Base-by-base conservation (phyloP, 352 stramenopile species). In the Lagenidium sp. region DNA sequence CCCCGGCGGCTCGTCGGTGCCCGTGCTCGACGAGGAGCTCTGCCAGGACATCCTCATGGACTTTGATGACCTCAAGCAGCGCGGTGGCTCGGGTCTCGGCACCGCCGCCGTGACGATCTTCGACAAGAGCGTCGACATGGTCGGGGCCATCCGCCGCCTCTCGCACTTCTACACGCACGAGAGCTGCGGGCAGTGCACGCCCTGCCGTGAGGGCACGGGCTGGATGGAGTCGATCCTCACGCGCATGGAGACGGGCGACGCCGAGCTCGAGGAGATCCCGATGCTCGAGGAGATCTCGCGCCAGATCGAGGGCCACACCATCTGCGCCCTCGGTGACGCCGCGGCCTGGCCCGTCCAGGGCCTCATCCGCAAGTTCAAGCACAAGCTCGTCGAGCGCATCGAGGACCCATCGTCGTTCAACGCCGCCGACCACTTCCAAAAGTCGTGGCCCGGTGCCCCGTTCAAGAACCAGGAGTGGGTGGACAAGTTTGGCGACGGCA, bases 81-180 rank as follows among this genome's bases (percentile, higher is more conserved):
- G 85, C 25, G 76, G 79, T 61, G 94, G 95, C 46, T 98, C 90
- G 29, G 96, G 94, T 63, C 74, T 99, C 19, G 97, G 96, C 43
- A 99, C 97, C 32, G 96, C 96, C 16, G 97, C 96, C 11, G 95
- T 99, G 4, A 99, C 96, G 23, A 98, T 99, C 64, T 99, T 99
- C 66, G 96, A 99, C 76, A 97, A 99, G 72, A 96, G 87, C 47
- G 95, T 99, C 4, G 97, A 99, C 62, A 99, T 99, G 95, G 95
- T 99, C 21, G 95, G 80, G 38, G 96, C 95, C 21, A 99, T 99
- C 63, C 95, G 96, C 37, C 90, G 96, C 37, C 82, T 99, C 25
- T 95, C 95, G 25, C 96, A 99, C 75, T 99, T 99, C 59, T 99
- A 99, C 91, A 97, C 95, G 63, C 96, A 99, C 74, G 97, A 99